Conservation (phyloP, 495 filamentous ascomycete genomes). For the Daldinia decipiens region DNA sequence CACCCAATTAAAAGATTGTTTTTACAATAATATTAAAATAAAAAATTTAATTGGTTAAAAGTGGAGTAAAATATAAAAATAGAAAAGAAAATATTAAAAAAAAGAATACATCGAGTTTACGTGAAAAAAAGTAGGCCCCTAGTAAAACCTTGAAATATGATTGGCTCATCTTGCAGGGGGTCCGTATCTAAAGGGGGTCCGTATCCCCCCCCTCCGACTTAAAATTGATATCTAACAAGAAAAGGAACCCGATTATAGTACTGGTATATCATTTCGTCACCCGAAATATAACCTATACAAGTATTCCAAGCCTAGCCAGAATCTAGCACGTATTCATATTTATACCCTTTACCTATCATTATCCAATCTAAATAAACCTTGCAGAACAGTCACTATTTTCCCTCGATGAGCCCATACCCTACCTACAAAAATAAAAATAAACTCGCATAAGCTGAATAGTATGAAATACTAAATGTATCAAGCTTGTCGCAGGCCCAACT, state of each 20-base stretch:
- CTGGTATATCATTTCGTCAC: not conserved
- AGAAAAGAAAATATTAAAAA: too few relatives aligned
- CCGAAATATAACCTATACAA: not conserved
- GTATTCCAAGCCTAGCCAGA: not conserved
- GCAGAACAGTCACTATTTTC: not conserved
- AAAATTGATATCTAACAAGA: too few relatives aligned
- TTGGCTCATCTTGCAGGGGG: too few relatives aligned
- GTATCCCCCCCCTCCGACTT: too few relatives aligned
- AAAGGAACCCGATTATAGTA: not conserved
- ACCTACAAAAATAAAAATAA: not conserved
- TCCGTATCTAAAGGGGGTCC: too few relatives aligned
- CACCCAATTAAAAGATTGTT: too few relatives aligned
- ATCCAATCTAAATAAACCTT: not conserved
- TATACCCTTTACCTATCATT: not conserved
- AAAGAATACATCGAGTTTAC: too few relatives aligned
- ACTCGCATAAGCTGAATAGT: not conserved
- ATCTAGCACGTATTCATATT: not conserved
- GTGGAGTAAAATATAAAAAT: too few relatives aligned
- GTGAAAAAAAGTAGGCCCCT: too few relatives aligned
- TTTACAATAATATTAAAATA: too few relatives aligned
- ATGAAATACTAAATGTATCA: not conserved
- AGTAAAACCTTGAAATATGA: too few relatives aligned
- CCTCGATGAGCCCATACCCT: not conserved
- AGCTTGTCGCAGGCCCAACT: not conserved
- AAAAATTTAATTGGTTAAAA: too few relatives aligned